Conservation (phyloP, 192 early-diverging fungal species). For the Spinellus fusiger region DNA sequence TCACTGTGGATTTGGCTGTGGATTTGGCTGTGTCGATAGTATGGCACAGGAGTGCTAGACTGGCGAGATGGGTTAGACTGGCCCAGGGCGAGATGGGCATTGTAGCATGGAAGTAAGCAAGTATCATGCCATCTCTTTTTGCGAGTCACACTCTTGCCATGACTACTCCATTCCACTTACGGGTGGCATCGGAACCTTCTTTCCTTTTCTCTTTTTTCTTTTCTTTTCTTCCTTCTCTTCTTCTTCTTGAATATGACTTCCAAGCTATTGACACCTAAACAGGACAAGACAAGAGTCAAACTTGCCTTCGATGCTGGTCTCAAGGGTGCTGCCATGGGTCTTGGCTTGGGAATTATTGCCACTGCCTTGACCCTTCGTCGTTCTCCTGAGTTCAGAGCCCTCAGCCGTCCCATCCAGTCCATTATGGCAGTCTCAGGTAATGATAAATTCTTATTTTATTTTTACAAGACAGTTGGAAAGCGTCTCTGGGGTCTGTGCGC, state of each 20-base stretch:
- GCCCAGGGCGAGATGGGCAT: neutral
- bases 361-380: conserved; percentile 26
- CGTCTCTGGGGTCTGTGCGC: neutral
- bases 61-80: neutral
- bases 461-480: neutral
- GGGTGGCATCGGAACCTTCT: too few relatives aligned
- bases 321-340: conserved; percentile 32
- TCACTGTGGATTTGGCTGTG: too few relatives aligned
- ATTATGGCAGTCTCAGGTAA: conserved; percentile 30
- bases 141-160: too few relatives aligned
- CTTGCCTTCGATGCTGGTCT: conserved; percentile 21
- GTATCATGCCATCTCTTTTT: neutral
- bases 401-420: conserved; percentile 31
- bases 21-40: too few relatives aligned
- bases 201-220: neutral
- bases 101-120: neutral
- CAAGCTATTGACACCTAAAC: conserved; percentile 9
- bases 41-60: too few relatives aligned
- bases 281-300: conserved; percentile 20
- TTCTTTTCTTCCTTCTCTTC: neutral
- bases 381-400: conserved; percentile 24
- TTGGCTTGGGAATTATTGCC: conserved; percentile 31
- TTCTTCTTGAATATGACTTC: neutral
- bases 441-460: neutral
- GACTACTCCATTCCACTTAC: too few relatives aligned